phyloP scores from a whole-genome alignment of 2,329 filamentous ascomycete genomes.

The Colletotrichum gloeosporioides region DNA sequence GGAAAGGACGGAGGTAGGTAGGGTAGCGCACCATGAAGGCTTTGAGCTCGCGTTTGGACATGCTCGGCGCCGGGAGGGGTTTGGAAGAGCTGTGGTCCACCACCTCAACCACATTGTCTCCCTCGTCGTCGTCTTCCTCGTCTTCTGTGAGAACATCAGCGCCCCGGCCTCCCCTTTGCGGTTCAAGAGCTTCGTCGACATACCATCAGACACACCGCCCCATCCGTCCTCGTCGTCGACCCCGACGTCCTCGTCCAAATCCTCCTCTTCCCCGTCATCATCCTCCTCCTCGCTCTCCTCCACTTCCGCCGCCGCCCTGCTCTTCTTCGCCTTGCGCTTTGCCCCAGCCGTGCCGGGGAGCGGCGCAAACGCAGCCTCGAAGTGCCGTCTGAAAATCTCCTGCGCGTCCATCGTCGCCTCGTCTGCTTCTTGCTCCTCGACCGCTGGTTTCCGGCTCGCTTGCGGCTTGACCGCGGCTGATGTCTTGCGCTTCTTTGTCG shows the following conservation, averaged over 20 bases:
- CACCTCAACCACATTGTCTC: constrained; percentile 56
- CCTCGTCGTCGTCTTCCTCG: constrained; percentile 28
- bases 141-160: neutral
- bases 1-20: neutral
- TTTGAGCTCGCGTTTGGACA: constrained; percentile 75
- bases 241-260: constrained; percentile 24
- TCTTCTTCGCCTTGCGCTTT: constrained; percentile 17
- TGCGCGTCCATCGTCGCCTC: constrained; percentile 55
- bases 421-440: constrained; percentile 34
- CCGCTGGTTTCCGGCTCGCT: neutral
- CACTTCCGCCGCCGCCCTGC: constrained; percentile 6
- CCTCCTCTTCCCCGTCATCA: constrained; percentile 32
- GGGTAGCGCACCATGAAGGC: constrained; percentile 71
- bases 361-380: constrained; percentile 87
- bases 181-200: neutral
- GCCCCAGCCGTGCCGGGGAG: constrained; percentile 44
- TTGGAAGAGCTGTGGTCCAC: constrained; percentile 61
- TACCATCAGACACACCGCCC: constrained; percentile 60
- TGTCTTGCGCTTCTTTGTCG: neutral
- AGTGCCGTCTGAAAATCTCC: constrained; percentile 81
- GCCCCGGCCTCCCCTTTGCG: neutral
- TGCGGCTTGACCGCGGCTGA: neutral
- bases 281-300: constrained; percentile 26
- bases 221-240: constrained; percentile 58
- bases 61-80: constrained; percentile 40